Evolutionary conservation across 257 asterid genomes (phyloP), one percentile per base, ranked within the genome.

Genomic region (Asclepias syriaca): DNA sequence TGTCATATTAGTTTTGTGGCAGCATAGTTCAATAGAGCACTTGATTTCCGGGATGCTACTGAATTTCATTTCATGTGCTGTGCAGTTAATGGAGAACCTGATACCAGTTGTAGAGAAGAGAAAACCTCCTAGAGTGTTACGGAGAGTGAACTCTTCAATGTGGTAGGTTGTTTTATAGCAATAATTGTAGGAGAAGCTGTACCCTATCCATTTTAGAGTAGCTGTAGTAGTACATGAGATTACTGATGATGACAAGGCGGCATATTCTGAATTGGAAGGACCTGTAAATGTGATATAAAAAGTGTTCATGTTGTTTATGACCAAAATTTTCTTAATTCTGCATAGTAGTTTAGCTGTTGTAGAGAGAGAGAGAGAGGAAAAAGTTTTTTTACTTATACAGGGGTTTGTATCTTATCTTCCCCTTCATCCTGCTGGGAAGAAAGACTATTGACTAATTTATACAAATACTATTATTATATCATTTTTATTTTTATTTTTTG

Each of bases 1-100:
- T n/a, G n/a, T n/a, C n/a, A n/a, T n/a, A 24, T 24, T 24, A 24
- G 27, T 24, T 24, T 0, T 24, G 27, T 24, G 27, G 27, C 27
- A 24, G 27, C 27, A 9, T 11, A 11, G 16, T 50, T 11, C 45
- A 22, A 18, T 58, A 16, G 24, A 37, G 5, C 32, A 48, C 34
- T 24, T 40, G 11, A 4, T 45, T 65, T 51, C 27, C 11, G 27
- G 6, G 22, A 46, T 32, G 11, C 3, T 48, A 3, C 22, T 29
- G 7, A 24, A 10, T 6, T 75, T 19, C n/a, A 7, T 50, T 54
- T 37, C 51, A 56, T 70, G 22, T 65, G 0, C 37, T 50, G 0
- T 83, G 81, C 90, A 89, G 97, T 91, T 89, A 2, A 86, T 87
- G 95, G 89, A 91, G 81, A 86, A 81, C 78, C 66, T 87, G 79